phyloP scores from a whole-genome alignment of 1,139 yeast genomes.

The Lodderomyces orthopsilosis region DNA sequence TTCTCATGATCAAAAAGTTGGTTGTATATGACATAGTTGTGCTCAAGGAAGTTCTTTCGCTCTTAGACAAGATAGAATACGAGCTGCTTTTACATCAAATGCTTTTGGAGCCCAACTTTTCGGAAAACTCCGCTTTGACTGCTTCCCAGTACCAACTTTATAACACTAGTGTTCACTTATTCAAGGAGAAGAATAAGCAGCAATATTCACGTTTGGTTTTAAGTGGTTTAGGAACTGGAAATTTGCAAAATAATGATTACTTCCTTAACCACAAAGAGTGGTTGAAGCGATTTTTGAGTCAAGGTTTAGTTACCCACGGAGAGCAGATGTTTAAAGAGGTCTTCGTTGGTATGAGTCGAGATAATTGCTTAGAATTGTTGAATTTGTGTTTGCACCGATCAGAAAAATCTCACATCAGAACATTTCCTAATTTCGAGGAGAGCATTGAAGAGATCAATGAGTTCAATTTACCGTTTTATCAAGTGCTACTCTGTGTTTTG shows the following conservation, averaged over 20 bases:
- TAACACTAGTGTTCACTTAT: constrained; percentile 12
- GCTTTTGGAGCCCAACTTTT: not conserved
- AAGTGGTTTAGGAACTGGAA: constrained; percentile 9
- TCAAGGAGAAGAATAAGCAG: constrained; percentile 8
- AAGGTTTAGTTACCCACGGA: constrained; percentile 21
- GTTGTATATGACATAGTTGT: constrained; percentile 20
- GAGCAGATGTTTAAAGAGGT: constrained; percentile 24
- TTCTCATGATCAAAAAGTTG: constrained; percentile 19
- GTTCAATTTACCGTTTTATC: constrained; percentile 54
- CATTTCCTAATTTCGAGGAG: constrained; percentile 20
- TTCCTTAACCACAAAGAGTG: constrained; percentile 8
- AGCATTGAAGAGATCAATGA: constrained; percentile 34
- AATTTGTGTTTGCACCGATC: constrained; percentile 17
- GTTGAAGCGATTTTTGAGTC: constrained; percentile 16
- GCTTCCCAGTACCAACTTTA: constrained; percentile 18
- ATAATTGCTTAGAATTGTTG: constrained; percentile 22
- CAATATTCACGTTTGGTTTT: constrained; percentile 8
- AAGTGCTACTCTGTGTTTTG: constrained; percentile 35
- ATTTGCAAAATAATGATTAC: constrained; percentile 2
- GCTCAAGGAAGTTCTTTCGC: constrained; percentile 1
- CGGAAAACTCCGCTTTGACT: not conserved
- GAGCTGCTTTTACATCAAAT: not conserved
- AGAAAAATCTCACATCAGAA: constrained; percentile 10
- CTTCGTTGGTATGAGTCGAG: constrained; percentile 17
- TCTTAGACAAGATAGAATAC: not conserved